phyloP scores from a whole-genome alignment of 148 eudicot species.

The Camellia japonica region DNA sequence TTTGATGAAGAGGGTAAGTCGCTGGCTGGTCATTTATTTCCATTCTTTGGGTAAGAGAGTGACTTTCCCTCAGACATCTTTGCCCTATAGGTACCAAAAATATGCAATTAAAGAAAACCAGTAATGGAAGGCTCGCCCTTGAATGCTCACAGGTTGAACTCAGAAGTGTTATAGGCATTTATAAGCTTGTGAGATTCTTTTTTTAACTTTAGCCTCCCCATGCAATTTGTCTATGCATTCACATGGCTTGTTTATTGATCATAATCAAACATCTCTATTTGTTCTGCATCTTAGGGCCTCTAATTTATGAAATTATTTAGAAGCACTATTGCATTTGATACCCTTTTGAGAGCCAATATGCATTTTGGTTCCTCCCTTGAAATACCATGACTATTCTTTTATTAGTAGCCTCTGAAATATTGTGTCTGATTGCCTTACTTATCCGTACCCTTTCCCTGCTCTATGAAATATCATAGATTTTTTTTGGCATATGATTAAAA shows the following conservation, averaged over 20 bases:
- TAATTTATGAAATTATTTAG: background rate
- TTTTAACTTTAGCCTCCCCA: background rate
- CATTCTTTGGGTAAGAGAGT: background rate
- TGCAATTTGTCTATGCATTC: background rate
- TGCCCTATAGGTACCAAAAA: too few relatives aligned
- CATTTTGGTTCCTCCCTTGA: too few relatives aligned
- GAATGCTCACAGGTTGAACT: background rate
- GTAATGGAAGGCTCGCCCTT: background rate
- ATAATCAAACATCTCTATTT: background rate
- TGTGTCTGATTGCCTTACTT: too few relatives aligned
- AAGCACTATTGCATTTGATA: too few relatives aligned
- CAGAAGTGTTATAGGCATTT: background rate
- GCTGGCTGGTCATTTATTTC: background rate
- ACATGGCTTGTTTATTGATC: background rate
- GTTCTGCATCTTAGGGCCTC: background rate
- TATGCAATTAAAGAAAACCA: too few relatives aligned
- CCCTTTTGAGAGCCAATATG: too few relatives aligned
- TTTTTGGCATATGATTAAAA: background rate
- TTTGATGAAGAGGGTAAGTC: background rate
- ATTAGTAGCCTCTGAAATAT: too few relatives aligned
- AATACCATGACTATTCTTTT: too few relatives aligned
- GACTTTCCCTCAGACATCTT: background rate
- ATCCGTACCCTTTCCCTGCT: too few relatives aligned
- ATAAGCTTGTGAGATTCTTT: background rate
- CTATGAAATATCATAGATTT: background rate